phyloP scores from a whole-genome alignment of 2,329 filamentous ascomycete genomes.

The Colletotrichum scovillei region DNA sequence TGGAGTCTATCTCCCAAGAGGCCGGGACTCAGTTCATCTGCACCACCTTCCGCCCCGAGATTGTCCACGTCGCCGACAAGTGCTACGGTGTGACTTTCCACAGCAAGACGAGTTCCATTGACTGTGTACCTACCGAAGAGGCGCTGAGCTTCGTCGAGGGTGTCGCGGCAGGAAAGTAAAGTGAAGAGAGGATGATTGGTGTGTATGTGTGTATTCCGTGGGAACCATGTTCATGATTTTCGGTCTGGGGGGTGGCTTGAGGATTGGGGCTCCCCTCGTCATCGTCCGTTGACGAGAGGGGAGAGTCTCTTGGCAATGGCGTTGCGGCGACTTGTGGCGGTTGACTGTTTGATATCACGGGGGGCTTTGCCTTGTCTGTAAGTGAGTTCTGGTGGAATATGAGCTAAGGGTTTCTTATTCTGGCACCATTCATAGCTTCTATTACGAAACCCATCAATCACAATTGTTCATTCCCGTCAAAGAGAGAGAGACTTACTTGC shows the following conservation, averaged over 20 bases:
- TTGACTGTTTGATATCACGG: slow-evolving; percentile 32
- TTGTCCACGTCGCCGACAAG: slow-evolving; percentile 94
- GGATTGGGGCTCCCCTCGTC: neutral
- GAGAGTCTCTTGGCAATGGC: slow-evolving; percentile 26
- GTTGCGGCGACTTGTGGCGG: slow-evolving; percentile 34
- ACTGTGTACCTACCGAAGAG: slow-evolving; percentile 87
- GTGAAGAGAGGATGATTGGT: neutral
- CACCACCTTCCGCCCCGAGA: slow-evolving; percentile 97
- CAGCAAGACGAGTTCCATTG: slow-evolving; percentile 94
- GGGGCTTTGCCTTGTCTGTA: neutral
- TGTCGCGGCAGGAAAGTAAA: slow-evolving; percentile 55
- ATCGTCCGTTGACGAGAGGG: neutral
- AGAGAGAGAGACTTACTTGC: neutral
- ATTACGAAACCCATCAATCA: slow-evolving; percentile 10
- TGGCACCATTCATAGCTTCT: slow-evolving; percentile 3
- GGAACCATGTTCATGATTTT: slow-evolving; percentile 13
- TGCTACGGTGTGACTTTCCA: slow-evolving; percentile 96
- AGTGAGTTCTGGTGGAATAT: slow-evolving; percentile 10
- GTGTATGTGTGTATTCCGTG: neutral
- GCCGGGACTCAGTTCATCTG: slow-evolving; percentile 89
- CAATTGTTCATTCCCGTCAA: neutral
- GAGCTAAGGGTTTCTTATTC: slow-evolving; percentile 2
- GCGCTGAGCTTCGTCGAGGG: slow-evolving; percentile 96
- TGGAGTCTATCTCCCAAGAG: slow-evolving; percentile 80
- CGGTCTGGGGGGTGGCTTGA: neutral